Percentiles rank a stretch among this genome's conserved stretches.
phyloP scores from a whole-genome alignment of 768 basidiomycete species.

The Pholiota molesta region DNA sequence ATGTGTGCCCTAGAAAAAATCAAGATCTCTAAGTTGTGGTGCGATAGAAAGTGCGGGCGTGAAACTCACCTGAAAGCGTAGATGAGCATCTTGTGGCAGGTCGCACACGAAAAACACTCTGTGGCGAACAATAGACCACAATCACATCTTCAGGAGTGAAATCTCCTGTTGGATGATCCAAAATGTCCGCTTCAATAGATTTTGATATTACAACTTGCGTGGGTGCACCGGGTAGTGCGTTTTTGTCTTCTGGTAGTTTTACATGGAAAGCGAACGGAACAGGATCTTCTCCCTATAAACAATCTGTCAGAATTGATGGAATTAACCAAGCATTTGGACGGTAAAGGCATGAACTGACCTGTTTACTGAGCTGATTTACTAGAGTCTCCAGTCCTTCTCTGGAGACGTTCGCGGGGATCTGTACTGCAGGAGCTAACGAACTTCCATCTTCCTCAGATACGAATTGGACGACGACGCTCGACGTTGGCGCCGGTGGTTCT shows the following conservation, averaged over 20 bases:
- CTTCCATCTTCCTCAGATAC: slow-evolving; percentile 85
- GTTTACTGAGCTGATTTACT: slow-evolving; percentile 83
- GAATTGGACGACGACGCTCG: slow-evolving; percentile 89
- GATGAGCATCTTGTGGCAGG: slow-evolving; percentile 95
- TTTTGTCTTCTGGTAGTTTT: slow-evolving; percentile 59
- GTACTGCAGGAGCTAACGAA: slow-evolving; percentile 84
- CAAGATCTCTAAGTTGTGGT: background rate
- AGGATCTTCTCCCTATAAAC: slow-evolving; percentile 75
- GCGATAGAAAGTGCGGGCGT: background rate
- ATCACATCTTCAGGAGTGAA: slow-evolving; percentile 89
- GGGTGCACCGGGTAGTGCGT: slow-evolving; percentile 53
- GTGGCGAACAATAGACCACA: slow-evolving; percentile 88
- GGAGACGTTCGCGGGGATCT: slow-evolving; percentile 84
- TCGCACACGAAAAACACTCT: slow-evolving; percentile 93
- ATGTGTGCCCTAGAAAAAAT: slow-evolving; percentile 70
- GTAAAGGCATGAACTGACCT: slow-evolving; percentile 47
- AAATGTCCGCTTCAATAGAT: slow-evolving; percentile 81
- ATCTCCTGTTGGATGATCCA: slow-evolving; percentile 68
- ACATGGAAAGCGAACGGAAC: slow-evolving; percentile 94
- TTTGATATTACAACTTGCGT: slow-evolving; percentile 83
- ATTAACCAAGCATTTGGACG: slow-evolving; percentile 1
- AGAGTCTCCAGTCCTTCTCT: slow-evolving; percentile 84
- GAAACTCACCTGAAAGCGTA: slow-evolving; percentile 73
- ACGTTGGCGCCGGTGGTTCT: slow-evolving; percentile 45
- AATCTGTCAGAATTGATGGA: slow-evolving; percentile 23